Evolutionary conservation across 129 eudicot genomes (phyloP), one percentile per base, ranked within the genome.

Genomic region (Heracleum sosnowskyi): DNA sequence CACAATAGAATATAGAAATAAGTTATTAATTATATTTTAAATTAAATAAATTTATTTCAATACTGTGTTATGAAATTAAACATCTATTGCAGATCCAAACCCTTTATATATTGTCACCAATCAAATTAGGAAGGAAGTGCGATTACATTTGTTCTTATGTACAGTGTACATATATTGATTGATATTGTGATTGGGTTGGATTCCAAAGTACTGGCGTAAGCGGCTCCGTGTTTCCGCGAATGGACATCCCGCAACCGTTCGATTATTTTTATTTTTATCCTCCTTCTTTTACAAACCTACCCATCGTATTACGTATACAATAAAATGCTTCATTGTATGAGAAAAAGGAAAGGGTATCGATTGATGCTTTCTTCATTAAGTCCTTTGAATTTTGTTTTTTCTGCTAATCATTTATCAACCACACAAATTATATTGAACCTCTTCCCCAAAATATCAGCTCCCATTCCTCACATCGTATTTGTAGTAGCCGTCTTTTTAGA

Each of bases 141-240:
- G 73, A 15, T 66, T 66, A 15, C 40, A 66, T 11, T 33, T 66
- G 69, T 64, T 64, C 22, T 13, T 16, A 15, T 47, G 22, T 49
- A 18, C 2, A 31, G 40, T 69, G 22, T 68, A 17, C 20, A 55
- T 6, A 4, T 36, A 36, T 36, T 36, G 39, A 36, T 40, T 37
- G 40, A 40, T 6, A 15, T 47, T 63, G 7, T 31, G 26, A 26
- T 69, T 26, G 74, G 36, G 26, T 69, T 81, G 77, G 87, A 93
- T 90, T 90, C 98, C 92, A 78, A 93, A 81, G 84, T 83, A 87
- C 81, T 87, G 89, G 94, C 82, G 83, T 74, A 78, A 85, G 87
- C 98, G 94, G 92, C 92, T 91, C 85, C 98, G 94, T 84, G 96
- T 90, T 85, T 93, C 95, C 98, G 96, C 98, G 90, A 41, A 82